Evolutionary conservation across 2,329 filamentous ascomycete genomes (phyloP), one percentile per base, ranked within the genome.

Genomic region (Emericellopsis atlantica): DNA sequence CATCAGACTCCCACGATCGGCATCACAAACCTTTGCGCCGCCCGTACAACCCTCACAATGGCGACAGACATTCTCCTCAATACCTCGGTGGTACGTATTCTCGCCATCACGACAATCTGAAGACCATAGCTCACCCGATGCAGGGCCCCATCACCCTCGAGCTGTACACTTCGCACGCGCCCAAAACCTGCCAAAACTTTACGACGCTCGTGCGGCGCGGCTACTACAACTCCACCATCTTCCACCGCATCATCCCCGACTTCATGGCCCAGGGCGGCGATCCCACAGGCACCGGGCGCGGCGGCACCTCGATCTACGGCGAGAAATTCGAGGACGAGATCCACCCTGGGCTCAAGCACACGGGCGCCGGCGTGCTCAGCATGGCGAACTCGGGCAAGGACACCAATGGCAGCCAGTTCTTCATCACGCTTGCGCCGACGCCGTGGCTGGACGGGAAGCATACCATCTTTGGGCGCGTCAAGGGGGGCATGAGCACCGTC

Each of bases 181-280:
- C 92, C 32, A 85, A 81, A 59, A 89, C 88, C 21, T 93, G 86
- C 74, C 75, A 73, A 45, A 95, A 96, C 72, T 96, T 96, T 66
- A 59, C 72, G 22, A 84, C 83, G 5, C 84, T 96, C 40, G 78
- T 80, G 16, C 67, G 74, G 46, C 75, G 88, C 51, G 85, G 85
- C 51, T 96, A 95, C 75, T 98, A 95, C 74, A 77, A 92, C 66
- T 69, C 65, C 57, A 77, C 84, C 44, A 66, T 89, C 55, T 90
- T 96, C 72, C 92, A 96, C 69, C 88, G 92, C 59, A 81, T 96
- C 52, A 96, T 98, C 55, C 80, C 86, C 40, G 79, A 86, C 63
- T 98, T 98, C 70, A 96, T 98, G 90, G 73, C 94, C 43, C 90
- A 96, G 66, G 85, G 83, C 46, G 89, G 90, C 44, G 92, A 98